These are phyloP conservation scores for Fusarium austroafricanum DNA, from an alignment of 2,329 filamentous ascomycete genomes.

Conservation along the genomic window DNA sequence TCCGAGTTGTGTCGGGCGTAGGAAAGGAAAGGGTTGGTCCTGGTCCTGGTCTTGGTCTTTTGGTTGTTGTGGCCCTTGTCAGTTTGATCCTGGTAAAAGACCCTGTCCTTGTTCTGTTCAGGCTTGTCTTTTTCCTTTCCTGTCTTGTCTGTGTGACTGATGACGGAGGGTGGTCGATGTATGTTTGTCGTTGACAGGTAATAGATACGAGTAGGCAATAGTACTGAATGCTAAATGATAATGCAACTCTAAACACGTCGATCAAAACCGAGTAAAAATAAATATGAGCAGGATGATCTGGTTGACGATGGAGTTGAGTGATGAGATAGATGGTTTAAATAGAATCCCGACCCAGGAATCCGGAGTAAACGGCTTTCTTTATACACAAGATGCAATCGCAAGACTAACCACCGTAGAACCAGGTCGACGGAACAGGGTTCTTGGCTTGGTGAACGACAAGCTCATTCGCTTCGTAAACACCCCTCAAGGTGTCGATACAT, in stretches of 20 bases:
- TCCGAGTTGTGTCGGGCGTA: slow-evolving; percentile 20
- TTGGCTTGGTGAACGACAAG: slow-evolving; percentile 36
- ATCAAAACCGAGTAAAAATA: slow-evolving; percentile 17
- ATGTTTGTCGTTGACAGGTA: slow-evolving; percentile 25
- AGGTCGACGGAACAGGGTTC: slow-evolving; percentile 7
- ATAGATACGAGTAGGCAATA: slow-evolving; percentile 14
- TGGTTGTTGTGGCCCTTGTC: slow-evolving; percentile 28
- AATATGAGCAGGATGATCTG: background rate
- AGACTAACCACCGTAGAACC: background rate
- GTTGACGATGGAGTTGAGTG: slow-evolving; percentile 4
- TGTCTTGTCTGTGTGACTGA: slow-evolving; percentile 33
- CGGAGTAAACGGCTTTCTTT: slow-evolving; percentile 46
- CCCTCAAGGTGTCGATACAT: slow-evolving; percentile 38
- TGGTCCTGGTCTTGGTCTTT: slow-evolving; percentile 23
- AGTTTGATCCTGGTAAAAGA: slow-evolving; percentile 5
- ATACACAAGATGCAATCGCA: slow-evolving; percentile 23
- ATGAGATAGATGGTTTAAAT: slow-evolving; percentile 17
- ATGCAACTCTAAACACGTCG: slow-evolving; percentile 14
- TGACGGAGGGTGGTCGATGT: slow-evolving; percentile 30
- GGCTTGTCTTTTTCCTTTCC: slow-evolving; percentile 34
- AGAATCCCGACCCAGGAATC: slow-evolving; percentile 35
- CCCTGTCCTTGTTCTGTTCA: slow-evolving; percentile 33
- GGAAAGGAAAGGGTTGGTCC: slow-evolving; percentile 7
- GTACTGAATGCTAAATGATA: slow-evolving; percentile 7
- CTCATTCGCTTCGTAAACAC: slow-evolving; percentile 15